Base-by-base conservation (phyloP, 768 basidiomycete genomes). In the Calvatia gigantea region DNA sequence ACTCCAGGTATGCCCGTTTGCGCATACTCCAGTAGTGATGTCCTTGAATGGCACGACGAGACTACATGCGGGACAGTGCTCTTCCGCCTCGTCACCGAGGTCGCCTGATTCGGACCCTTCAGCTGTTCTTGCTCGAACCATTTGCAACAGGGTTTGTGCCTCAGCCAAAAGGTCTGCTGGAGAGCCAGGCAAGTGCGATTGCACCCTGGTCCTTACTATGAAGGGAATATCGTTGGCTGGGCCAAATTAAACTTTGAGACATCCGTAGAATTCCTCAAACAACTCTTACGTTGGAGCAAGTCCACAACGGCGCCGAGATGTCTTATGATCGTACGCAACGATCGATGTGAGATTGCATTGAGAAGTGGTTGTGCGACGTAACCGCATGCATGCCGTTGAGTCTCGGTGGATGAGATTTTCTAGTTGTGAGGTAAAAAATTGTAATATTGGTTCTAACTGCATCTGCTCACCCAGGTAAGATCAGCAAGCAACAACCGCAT, bases 1-100 rank as follows among this genome's bases (percentile, higher is more conserved):
- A 91, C 90, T 73, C 91, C 91, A 94, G 39, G 68, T 68, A 71
- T 94, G 91, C 8, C 90, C 89, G 58, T 83, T 85, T 3, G 75
- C 65, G 64, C 91, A 94, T 8, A 74, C 72, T 14, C 87, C 90
- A 27, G 64, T 75, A 17, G 76, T 80, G 49, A 85, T 77, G 63
- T 86, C 80, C 47, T 80, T 67, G 51, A 91, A 64, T 2, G 81
- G 82, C 23, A 94, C 75, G 37, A 75, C 74, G 1, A 77, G 76
- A 35, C 76, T 68, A 70, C 91, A 94, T 14, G 90, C 91, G 2
- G 90, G 89, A 61, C 91, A 94, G 15, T 67, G 62, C 70, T 93
- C 91, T 49, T 78, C 75, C 42, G 84, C 69, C 29, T 71, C 72
- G 29, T 63, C 61, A 32, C 65, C 17, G 4, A 11, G 21, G 11